Conservation (phyloP, 164 flowering plant genomes). For the Sextonia rubra region DNA sequence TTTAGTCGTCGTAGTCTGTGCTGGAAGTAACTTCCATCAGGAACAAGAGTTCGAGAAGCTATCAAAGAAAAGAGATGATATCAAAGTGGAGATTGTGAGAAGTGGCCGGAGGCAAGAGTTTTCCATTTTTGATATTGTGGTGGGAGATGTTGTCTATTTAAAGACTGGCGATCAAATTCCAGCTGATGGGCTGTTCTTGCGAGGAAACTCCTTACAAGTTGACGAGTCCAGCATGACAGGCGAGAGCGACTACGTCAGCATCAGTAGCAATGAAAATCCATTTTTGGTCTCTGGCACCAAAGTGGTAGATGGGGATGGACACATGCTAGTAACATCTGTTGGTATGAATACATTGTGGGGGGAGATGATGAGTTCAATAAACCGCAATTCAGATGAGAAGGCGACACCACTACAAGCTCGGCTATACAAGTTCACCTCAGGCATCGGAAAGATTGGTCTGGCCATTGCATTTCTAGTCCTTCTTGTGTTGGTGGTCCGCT, state of each 20-base stretch:
- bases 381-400: constrained; percentile 29
- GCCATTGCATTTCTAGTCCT: constrained; percentile 43
- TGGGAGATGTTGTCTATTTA: constrained; percentile 41
- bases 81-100: constrained; percentile 35
- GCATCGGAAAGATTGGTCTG: constrained; percentile 49
- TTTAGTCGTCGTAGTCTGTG: constrained; percentile 35
- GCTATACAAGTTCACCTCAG: constrained; percentile 48
- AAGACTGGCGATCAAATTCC: constrained; percentile 52
- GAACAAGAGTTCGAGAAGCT: constrained; percentile 31
- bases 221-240: constrained; percentile 53
- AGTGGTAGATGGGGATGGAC: constrained; percentile 42
- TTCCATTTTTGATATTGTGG: constrained; percentile 39
- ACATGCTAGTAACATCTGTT: constrained; percentile 48
- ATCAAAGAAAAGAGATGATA: constrained; percentile 23
- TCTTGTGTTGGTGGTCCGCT: constrained; percentile 26
- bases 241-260: constrained; percentile 32
- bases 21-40: constrained; percentile 32
- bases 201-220: constrained; percentile 37
- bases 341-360: constrained; percentile 43
- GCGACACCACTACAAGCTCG: constrained; percentile 63
- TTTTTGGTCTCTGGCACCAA: constrained; percentile 37
- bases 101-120: constrained; percentile 23
- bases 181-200: constrained; percentile 46
- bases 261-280: constrained; percentile 18
- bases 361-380: constrained; percentile 55